Conservation (phyloP, 2,329 filamentous ascomycete species). For the Aspergillus brasiliensis region DNA sequence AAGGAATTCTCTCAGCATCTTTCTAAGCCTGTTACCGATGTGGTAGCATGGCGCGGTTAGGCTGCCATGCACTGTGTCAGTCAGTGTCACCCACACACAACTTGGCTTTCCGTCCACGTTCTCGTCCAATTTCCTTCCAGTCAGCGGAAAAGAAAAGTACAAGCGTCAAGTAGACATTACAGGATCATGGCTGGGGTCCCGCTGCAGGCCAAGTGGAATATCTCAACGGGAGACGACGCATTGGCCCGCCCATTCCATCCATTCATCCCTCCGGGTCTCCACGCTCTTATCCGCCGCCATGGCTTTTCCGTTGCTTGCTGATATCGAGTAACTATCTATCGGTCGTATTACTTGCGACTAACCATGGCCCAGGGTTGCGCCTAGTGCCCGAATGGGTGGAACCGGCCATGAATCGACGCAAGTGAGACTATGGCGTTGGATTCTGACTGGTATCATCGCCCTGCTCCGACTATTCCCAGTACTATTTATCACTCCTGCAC, state of each 20-base stretch:
- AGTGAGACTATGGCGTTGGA: conserved; percentile 8
- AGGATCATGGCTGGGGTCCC: background rate
- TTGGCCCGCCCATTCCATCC: conserved; percentile 1
- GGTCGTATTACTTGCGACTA: conserved; percentile 22
- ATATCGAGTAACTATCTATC: conserved; percentile 11
- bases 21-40: no score
- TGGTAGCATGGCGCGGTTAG: no score
- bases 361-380: conserved; percentile 19
- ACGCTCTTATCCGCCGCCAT: conserved; percentile 6
- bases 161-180: no score
- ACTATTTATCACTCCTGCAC: conserved; percentile 20
- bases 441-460: conserved; percentile 21
- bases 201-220: conserved; percentile 4
- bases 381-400: conserved; percentile 27
- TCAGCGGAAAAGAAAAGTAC: no score
- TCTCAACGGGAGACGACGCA: background rate
- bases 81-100: no score
- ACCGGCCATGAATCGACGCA: conserved; percentile 12
- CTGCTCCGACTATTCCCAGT: conserved; percentile 13
- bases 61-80: no score
- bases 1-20: no score
- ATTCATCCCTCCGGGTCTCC: background rate
- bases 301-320: conserved; percentile 6
- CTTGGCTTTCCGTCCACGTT: background rate
- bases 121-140: background rate